Evolutionary conservation across 371 early-diverging fungal genomes (phyloP).

Genomic region (Syncephalastrum contaminatum): DNA sequence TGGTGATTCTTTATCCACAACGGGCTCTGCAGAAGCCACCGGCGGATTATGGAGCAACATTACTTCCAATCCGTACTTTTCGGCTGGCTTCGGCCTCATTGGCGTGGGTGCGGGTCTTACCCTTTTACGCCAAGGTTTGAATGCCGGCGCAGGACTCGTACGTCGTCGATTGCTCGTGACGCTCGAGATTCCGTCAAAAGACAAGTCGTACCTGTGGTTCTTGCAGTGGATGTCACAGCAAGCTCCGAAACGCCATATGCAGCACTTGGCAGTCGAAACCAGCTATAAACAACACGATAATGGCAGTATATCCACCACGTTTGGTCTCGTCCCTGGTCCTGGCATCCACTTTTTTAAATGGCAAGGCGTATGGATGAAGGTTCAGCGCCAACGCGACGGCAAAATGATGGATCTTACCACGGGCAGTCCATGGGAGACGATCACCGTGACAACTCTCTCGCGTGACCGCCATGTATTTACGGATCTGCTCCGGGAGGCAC

Average conservation of each 20-base stretch:
- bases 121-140: conserved; percentile 71
- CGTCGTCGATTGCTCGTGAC: conserved; percentile 84
- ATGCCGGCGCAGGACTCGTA: conserved; percentile 63
- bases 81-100: conserved; percentile 92
- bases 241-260: conserved; percentile 56
- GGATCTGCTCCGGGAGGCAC: conserved; percentile 81
- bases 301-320: conserved; percentile 81
- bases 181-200: conserved; percentile 93
- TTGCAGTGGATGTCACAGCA: conserved; percentile 86
- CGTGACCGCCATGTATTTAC: conserved; percentile 77
- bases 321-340: conserved; percentile 89
- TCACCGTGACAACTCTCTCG: conserved; percentile 88
- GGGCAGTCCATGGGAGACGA: conserved; percentile 93
- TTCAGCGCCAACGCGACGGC: conserved; percentile 80
- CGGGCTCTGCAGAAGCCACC: neutral
- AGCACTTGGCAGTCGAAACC: conserved; percentile 89
- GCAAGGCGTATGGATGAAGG: conserved; percentile 84
- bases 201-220: conserved; percentile 93
- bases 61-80: conserved; percentile 85
- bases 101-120: conserved; percentile 89
- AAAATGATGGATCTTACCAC: conserved; percentile 89
- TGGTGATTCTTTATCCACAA: no score
- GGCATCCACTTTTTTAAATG: conserved; percentile 90
- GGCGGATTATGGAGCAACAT: conserved; percentile 27
- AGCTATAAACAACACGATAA: conserved; percentile 87